Conservation (phyloP, 257 asterid species). For the Fraxinus excelsior region DNA sequence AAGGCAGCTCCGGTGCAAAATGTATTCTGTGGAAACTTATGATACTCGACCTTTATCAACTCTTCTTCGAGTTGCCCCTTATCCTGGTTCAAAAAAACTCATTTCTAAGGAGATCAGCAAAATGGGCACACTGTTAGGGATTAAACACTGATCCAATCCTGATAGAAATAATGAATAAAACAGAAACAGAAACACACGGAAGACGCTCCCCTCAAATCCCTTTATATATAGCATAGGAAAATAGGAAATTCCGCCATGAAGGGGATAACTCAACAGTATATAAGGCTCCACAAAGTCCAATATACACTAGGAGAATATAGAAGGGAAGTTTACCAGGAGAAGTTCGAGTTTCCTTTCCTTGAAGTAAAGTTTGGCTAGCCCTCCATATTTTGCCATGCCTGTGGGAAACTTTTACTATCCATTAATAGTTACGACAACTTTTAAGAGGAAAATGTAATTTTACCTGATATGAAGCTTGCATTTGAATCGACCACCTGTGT, state of each 20-base stretch:
- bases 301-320: no score
- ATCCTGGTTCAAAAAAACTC: background rate
- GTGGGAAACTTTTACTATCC: background rate
- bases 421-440: background rate
- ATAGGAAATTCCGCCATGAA: no score
- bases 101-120: no score
- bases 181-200: no score
- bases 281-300: no score
- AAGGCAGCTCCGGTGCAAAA: background rate
- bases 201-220: no score
- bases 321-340: slow-evolving; percentile 14
- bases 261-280: no score
- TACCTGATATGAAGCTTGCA: slow-evolving; percentile 60
- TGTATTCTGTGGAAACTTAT: background rate
- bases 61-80: background rate
- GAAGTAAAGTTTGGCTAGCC: slow-evolving; percentile 43
- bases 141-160: no score
- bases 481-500: slow-evolving; percentile 34
- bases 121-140: no score
- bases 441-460: background rate
- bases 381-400: slow-evolving; percentile 50
- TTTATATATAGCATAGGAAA: no score
- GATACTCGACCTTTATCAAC: slow-evolving; percentile 3
- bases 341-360: slow-evolving; percentile 2
- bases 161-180: no score